These are phyloP conservation scores for Boletus pseudo-olivaceus DNA, from an alignment of 768 basidiomycete species.

Conservation along the genomic window DNA sequence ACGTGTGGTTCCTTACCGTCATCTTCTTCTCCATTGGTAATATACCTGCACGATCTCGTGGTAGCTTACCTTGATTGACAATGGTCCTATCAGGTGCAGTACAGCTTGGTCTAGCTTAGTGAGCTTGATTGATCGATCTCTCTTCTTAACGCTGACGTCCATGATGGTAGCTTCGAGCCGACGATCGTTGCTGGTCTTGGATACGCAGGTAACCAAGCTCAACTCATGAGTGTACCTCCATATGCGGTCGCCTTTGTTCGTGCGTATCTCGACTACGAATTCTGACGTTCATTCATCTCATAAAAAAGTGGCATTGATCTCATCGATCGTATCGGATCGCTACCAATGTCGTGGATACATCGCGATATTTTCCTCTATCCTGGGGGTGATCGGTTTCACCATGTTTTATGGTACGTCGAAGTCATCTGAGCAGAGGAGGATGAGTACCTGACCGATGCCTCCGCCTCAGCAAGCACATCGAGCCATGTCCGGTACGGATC, in stretches of 20 bases:
- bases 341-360: slow-evolving; percentile 50
- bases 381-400: slow-evolving; percentile 49
- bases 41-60: slow-evolving; percentile 6
- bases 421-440: not conserved
- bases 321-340: slow-evolving; percentile 50
- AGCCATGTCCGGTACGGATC: slow-evolving; percentile 47
- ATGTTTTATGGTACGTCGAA: slow-evolving; percentile 48
- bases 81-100: slow-evolving; percentile 13
- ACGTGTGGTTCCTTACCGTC: slow-evolving; percentile 50
- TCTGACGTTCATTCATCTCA: not conserved
- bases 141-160: slow-evolving; percentile 35
- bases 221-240: slow-evolving; percentile 55
- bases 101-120: slow-evolving; percentile 23
- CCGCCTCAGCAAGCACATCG: slow-evolving; percentile 26
- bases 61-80: not conserved
- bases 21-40: slow-evolving; percentile 53
- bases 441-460: not conserved
- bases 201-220: slow-evolving; percentile 48
- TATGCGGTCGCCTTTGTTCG: slow-evolving; percentile 47
- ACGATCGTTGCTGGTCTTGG: slow-evolving; percentile 66
- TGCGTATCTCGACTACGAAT: slow-evolving; percentile 22
- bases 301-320: slow-evolving; percentile 33
- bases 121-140: not conserved
- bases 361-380: slow-evolving; percentile 40
- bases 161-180: slow-evolving; percentile 56